These are phyloP conservation scores for Trichoderma sp. DNA, from an alignment of 2,329 filamentous ascomycete genomes.

Conservation along the genomic window DNA sequence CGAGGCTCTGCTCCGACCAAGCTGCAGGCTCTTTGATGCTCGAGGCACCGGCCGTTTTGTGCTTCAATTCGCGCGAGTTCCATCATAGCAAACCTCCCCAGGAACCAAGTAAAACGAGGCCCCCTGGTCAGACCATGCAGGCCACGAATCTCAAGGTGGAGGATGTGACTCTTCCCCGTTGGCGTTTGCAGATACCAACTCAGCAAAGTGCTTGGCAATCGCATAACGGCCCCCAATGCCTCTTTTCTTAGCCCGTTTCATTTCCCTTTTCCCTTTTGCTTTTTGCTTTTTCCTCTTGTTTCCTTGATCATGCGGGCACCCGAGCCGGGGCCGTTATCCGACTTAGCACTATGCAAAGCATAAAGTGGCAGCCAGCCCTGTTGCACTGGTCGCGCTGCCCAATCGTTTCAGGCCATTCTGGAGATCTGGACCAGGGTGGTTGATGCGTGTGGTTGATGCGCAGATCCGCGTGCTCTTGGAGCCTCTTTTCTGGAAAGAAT, in stretches of 20 bases:
- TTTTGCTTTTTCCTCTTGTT: neutral
- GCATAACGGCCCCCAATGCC: neutral
- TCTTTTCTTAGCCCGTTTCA: neutral
- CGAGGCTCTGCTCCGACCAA: neutral
- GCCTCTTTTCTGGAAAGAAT: conserved; percentile 9
- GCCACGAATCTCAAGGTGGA: neutral
- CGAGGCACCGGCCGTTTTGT: neutral
- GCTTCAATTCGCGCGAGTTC: neutral
- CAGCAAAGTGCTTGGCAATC: neutral
- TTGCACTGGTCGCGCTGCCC: conserved; percentile 4
- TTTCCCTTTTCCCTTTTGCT: neutral
- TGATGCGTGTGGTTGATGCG: conserved; percentile 14
- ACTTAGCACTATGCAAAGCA: conserved; percentile 11
- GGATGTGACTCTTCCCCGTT: neutral
- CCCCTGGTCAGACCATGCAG: conserved; percentile 3
- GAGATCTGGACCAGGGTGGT: conserved; percentile 9
- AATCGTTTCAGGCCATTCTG: conserved; percentile 12
- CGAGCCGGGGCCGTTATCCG: conserved; percentile 7
- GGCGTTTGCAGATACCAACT: neutral
- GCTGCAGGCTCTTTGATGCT: neutral
- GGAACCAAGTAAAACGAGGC: neutral
- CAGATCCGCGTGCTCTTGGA: conserved; percentile 9
- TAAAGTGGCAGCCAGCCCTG: conserved; percentile 12
- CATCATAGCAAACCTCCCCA: neutral
- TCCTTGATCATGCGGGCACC: neutral